A percentile compares a stretch with the other conserved stretches of the same genome.
These are phyloP conservation scores for Prinsepia uniflora DNA, from an alignment of 306 rosid species.

Conservation along the genomic window DNA sequence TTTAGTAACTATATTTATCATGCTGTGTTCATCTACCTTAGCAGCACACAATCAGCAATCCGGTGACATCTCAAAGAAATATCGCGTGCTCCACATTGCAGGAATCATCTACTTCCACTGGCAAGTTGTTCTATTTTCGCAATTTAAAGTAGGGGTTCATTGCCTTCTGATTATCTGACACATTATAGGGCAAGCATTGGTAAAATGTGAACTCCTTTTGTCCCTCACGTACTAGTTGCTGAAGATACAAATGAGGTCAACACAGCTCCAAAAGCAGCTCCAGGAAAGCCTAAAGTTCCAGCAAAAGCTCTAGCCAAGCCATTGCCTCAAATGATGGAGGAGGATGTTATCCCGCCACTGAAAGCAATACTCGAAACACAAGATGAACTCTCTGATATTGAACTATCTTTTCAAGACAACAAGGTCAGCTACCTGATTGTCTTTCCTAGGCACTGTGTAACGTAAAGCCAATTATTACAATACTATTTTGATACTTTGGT, in stretches of 20 bases:
- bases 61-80: slow-evolving; percentile 33
- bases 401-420: slow-evolving; percentile 58
- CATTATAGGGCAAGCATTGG: not conserved
- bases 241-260: slow-evolving; percentile 54
- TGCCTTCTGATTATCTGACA: slow-evolving; percentile 4
- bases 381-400: slow-evolving; percentile 61
- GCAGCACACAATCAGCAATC: slow-evolving; percentile 42
- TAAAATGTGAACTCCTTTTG: slow-evolving; percentile 15
- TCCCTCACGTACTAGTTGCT: slow-evolving; percentile 33
- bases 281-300: slow-evolving; percentile 59
- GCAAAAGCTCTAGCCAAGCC: slow-evolving; percentile 72
- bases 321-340: slow-evolving; percentile 84
- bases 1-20: too few species aligned
- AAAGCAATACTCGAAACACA: slow-evolving; percentile 65
- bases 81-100: slow-evolving; percentile 75
- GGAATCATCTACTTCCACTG: slow-evolving; percentile 72
- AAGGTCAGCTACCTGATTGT: slow-evolving; percentile 40
- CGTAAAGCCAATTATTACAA: not conserved
- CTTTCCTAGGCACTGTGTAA: not conserved
- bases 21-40: not conserved
- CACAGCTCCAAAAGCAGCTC: slow-evolving; percentile 45
- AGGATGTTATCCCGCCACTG: slow-evolving; percentile 82
- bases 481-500: not conserved
- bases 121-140: slow-evolving; percentile 32
- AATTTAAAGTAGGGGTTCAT: slow-evolving; percentile 5